Evolutionary conservation across 768 basidiomycete species (phyloP).

Genomic region (Artomyces pyxidatus): DNA sequence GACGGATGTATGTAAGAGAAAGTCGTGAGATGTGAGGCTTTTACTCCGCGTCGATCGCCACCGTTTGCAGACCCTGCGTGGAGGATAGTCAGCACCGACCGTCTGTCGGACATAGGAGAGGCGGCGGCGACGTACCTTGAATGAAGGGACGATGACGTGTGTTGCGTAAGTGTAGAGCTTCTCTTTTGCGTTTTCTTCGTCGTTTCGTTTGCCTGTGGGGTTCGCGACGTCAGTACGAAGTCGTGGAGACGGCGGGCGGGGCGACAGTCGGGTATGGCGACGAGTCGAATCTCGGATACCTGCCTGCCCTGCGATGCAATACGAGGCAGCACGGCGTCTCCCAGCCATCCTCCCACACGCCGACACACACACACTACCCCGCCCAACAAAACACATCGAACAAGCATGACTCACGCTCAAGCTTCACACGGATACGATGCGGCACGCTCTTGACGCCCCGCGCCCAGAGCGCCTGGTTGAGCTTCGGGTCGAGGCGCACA

Average conservation of each 20-base stretch:
- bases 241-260: neutral
- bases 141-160: slow-evolving; percentile 66
- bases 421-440: slow-evolving; percentile 83
- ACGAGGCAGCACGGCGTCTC: neutral
- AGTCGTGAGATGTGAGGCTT: neutral
- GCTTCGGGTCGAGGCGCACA: slow-evolving; percentile 88
- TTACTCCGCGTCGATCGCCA: slow-evolving; percentile 76
- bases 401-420: slow-evolving; percentile 67
- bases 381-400: neutral
- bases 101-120: slow-evolving; percentile 7
- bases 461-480: slow-evolving; percentile 95
- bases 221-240: neutral
- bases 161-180: slow-evolving; percentile 91
- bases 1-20: no score
- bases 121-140: slow-evolving; percentile 68
- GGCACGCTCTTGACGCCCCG: slow-evolving; percentile 93
- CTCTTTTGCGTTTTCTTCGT: slow-evolving; percentile 98
- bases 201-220: slow-evolving; percentile 85
- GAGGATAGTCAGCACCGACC: slow-evolving; percentile 7
- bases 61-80: slow-evolving; percentile 74
- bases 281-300: neutral
- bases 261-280: neutral
- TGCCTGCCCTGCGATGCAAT: no score
- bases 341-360: slow-evolving; percentile 1
- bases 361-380: neutral